These are phyloP conservation scores for Paralagenidium karlingii DNA, from an alignment of 352 stramenopile species.

Conservation along the genomic window DNA sequence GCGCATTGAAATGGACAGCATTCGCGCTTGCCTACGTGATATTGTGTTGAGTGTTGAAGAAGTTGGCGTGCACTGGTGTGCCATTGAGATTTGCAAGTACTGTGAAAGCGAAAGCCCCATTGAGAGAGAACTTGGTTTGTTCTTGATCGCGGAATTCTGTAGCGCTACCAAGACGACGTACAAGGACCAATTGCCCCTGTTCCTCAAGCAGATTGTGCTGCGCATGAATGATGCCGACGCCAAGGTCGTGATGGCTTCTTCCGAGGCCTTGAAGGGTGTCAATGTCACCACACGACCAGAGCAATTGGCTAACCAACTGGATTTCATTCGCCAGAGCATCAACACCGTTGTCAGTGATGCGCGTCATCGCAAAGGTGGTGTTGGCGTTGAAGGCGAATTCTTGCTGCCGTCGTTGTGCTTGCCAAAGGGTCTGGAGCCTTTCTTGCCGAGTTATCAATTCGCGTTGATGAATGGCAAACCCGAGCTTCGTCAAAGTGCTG, in stretches of 20 bases:
- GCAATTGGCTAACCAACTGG: slow-evolving; percentile 89
- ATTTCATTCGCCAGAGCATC: slow-evolving; percentile 96
- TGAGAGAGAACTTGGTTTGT: slow-evolving; percentile 85
- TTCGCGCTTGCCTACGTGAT: slow-evolving; percentile 58
- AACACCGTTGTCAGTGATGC: slow-evolving; percentile 94
- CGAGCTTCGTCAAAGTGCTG: slow-evolving; percentile 84
- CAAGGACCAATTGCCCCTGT: slow-evolving; percentile 89
- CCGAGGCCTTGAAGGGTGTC: slow-evolving; percentile 83
- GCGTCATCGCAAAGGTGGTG: slow-evolving; percentile 87
- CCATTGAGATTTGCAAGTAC: slow-evolving; percentile 91
- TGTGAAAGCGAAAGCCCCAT: slow-evolving; percentile 82
- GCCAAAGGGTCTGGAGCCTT: slow-evolving; percentile 88
- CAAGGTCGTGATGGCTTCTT: slow-evolving; percentile 82
- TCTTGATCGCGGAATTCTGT: slow-evolving; percentile 85
- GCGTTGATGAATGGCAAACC: slow-evolving; percentile 93
- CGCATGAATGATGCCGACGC: slow-evolving; percentile 92
- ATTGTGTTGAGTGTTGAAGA: slow-evolving; percentile 80
- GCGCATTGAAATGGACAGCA: slow-evolving; percentile 4
- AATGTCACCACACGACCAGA: slow-evolving; percentile 88
- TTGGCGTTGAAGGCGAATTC: slow-evolving; percentile 58
- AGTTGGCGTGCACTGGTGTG: slow-evolving; percentile 89
- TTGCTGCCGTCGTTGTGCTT: slow-evolving; percentile 70
- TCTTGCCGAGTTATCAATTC: slow-evolving; percentile 96
- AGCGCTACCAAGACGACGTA: slow-evolving; percentile 81
- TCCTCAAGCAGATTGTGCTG: slow-evolving; percentile 93